These are phyloP conservation scores for Madurella mycetomatis DNA, from an alignment of 2,329 filamentous ascomycete genomes.

Conservation along the genomic window DNA sequence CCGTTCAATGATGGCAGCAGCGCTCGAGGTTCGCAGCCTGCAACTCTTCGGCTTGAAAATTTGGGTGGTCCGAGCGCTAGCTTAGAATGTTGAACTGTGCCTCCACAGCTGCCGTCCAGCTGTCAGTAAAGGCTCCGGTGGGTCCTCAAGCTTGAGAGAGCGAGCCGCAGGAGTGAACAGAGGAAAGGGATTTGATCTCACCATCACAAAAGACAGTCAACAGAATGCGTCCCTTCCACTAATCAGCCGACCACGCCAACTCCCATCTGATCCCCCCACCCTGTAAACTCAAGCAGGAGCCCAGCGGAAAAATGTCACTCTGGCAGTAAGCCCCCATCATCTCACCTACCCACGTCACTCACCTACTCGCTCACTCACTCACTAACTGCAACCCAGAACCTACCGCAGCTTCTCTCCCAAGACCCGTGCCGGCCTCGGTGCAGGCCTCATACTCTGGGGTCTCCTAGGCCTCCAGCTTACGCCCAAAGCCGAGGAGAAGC, in stretches of 20 bases:
- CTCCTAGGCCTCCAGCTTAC: conserved; percentile 66
- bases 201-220: not conserved
- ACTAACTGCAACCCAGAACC: conserved; percentile 40
- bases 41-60: conserved; percentile 20
- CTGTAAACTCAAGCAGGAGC: not conserved
- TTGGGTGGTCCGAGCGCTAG: conserved; percentile 26
- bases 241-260: too few relatives aligned
- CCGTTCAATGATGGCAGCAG: conserved; percentile 1
- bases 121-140: not conserved
- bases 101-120: not conserved
- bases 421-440: conserved; percentile 67
- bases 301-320: conserved; percentile 26
- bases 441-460: conserved; percentile 73
- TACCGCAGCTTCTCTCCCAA: conserved; percentile 69
- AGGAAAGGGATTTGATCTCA: not conserved
- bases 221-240: not conserved
- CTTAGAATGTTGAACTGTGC: conserved; percentile 9
- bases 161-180: too few relatives aligned
- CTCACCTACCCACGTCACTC: not conserved
- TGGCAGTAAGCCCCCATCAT: conserved; percentile 22
- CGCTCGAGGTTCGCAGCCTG: conserved; percentile 6
- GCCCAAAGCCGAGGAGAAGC: conserved; percentile 66
- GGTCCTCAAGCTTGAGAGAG: too few relatives aligned
- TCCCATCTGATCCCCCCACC: too few relatives aligned
- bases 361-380: not conserved